These are phyloP conservation scores for Scedosporium aurantiacum DNA, from an alignment of 2,329 filamentous ascomycete genomes.

Conservation along the genomic window DNA sequence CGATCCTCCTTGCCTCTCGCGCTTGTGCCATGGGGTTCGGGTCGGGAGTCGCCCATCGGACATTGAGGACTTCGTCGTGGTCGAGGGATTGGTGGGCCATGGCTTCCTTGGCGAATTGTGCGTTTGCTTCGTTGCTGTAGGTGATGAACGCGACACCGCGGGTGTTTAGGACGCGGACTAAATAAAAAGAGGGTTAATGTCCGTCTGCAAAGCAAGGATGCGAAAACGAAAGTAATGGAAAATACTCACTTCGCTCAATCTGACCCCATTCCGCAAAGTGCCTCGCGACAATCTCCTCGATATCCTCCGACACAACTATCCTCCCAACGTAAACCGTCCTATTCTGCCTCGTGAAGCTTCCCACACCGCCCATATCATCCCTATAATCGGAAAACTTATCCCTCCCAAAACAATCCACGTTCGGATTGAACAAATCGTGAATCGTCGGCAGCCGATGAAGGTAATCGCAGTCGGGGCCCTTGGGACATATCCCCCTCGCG, in stretches of 20 bases:
- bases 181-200: background rate
- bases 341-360: constrained; percentile 87
- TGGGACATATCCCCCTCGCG: constrained; percentile 69
- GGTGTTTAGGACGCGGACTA: constrained; percentile 69
- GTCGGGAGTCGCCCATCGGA: constrained; percentile 93
- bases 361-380: constrained; percentile 96
- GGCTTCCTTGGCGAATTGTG: constrained; percentile 84
- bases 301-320: constrained; percentile 93
- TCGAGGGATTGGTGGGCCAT: constrained; percentile 94
- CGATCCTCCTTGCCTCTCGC: constrained; percentile 74
- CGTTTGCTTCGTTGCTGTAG: constrained; percentile 80
- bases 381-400: constrained; percentile 90
- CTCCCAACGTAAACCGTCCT: constrained; percentile 86
- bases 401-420: constrained; percentile 88
- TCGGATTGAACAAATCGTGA: constrained; percentile 84
- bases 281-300: constrained; percentile 87
- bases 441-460: constrained; percentile 79
- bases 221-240: background rate
- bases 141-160: constrained; percentile 92
- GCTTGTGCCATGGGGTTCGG: constrained; percentile 93
- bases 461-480: constrained; percentile 88
- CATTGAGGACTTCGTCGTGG: constrained; percentile 85
- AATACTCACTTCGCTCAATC: constrained; percentile 56
- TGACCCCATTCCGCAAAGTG: constrained; percentile 98
- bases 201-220: background rate